A percentile compares a stretch with the other conserved stretches of the same genome.
phyloP scores from a whole-genome alignment of 1,284 basidiomycete species.

The Cystobasidium sp. region DNA sequence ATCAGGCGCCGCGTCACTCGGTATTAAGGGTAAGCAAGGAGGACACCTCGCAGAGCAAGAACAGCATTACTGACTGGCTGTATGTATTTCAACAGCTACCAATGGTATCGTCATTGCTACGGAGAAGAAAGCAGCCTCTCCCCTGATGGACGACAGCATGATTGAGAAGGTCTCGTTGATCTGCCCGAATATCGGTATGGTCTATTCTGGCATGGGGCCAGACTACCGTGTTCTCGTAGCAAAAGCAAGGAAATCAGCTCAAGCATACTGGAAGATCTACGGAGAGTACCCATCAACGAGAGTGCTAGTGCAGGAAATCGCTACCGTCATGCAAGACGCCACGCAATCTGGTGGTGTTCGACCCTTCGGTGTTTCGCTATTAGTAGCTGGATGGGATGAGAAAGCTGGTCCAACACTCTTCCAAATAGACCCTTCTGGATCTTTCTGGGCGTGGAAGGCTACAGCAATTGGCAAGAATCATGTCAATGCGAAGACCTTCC shows the following conservation, averaged over 20 bases:
- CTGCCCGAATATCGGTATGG: conserved; percentile 98
- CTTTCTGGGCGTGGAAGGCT: conserved; percentile 99
- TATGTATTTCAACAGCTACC: conserved; percentile 68
- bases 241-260: conserved; percentile 94
- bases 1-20: conserved; percentile 87
- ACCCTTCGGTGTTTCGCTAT: conserved; percentile 93
- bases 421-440: conserved; percentile 98
- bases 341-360: conserved; percentile 98
- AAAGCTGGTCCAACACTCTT: conserved; percentile 90
- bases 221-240: conserved; percentile 94
- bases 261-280: conserved; percentile 99
- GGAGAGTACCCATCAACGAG: conserved; percentile 98
- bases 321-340: conserved; percentile 97
- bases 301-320: conserved; percentile 94
- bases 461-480: conserved; percentile 99
- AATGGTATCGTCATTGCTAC: conserved; percentile 99
- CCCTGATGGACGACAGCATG: conserved; percentile 95
- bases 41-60: background rate
- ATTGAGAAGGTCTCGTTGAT: conserved; percentile 95
- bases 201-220: conserved; percentile 99
- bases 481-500: conserved; percentile 98
- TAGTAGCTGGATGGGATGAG: conserved; percentile 94
- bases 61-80: background rate
- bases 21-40: conserved; percentile 86
- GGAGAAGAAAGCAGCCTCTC: conserved; percentile 97